Conservation (phyloP, 768 basidiomycete species). For the Tephrocybe sp. region DNA sequence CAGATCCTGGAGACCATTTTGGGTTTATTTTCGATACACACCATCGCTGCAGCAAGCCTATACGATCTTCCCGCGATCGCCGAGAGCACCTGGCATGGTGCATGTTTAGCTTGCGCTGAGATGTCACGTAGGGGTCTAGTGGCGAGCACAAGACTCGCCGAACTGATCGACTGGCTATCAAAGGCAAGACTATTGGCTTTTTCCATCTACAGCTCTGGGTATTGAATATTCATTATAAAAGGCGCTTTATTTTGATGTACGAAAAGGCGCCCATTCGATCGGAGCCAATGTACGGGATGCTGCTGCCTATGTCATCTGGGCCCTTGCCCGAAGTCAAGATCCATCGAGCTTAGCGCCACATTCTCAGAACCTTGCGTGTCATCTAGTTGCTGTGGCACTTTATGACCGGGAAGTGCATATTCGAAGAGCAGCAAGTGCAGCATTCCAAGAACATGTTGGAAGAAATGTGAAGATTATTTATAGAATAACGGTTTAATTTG, state of each 20-base stretch:
- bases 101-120: constrained; percentile 89
- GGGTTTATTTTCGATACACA: constrained; percentile 74
- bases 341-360: constrained; percentile 55
- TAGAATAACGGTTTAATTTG: neutral
- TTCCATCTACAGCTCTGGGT: neutral
- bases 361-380: constrained; percentile 61
- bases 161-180: constrained; percentile 74
- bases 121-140: constrained; percentile 83
- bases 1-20: constrained; percentile 85
- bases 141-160: constrained; percentile 48
- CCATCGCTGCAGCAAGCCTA: constrained; percentile 55
- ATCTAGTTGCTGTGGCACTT: constrained; percentile 74
- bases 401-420: constrained; percentile 96
- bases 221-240: constrained; percentile 25
- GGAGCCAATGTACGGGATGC: constrained; percentile 95
- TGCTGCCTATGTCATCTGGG: constrained; percentile 93
- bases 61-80: constrained; percentile 76
- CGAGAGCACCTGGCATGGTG: constrained; percentile 93
- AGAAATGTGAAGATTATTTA: constrained; percentile 64
- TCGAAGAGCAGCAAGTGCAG: constrained; percentile 92
- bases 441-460: constrained; percentile 96
- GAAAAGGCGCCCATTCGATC: constrained; percentile 89
- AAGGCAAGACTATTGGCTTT: constrained; percentile 49
- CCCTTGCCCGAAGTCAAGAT: constrained; percentile 79
- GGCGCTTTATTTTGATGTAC: constrained; percentile 91